Conservation (phyloP, 2,329 filamentous ascomycete species). For the Macrophomina pseudophaseolina region DNA sequence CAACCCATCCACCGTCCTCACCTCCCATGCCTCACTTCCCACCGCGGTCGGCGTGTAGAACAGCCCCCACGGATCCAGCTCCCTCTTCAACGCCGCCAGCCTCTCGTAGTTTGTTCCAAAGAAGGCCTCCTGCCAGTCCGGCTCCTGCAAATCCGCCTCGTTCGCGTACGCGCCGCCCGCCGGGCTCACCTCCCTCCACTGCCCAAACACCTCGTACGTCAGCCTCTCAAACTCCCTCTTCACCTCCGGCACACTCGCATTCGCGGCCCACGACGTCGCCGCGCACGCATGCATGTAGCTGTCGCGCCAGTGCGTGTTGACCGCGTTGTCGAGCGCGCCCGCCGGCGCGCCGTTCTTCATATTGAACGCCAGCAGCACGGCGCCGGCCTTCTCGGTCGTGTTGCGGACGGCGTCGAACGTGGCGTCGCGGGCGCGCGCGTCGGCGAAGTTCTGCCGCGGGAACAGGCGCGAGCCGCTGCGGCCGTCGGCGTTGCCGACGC, state of each 20-base stretch:
- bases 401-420: constrained; percentile 41
- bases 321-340: constrained; percentile 28
- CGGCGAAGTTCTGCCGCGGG: constrained; percentile 46
- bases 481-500: constrained; percentile 41
- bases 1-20: constrained; percentile 30
- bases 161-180: constrained; percentile 36
- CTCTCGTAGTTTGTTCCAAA: constrained; percentile 33
- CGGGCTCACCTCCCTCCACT: background rate
- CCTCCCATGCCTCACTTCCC: constrained; percentile 35
- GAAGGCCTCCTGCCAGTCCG: constrained; percentile 36
- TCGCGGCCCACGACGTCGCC: constrained; percentile 32
- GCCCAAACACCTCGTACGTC: background rate
- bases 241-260: constrained; percentile 29
- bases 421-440: constrained; percentile 38
- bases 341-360: background rate
- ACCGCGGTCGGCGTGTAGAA: constrained; percentile 34
- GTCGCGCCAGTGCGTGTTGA: constrained; percentile 34
- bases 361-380: constrained; percentile 22
- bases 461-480: constrained; percentile 55
- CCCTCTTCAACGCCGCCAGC: constrained; percentile 33
- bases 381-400: background rate
- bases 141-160: constrained; percentile 36
- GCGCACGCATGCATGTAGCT: constrained; percentile 32
- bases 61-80: constrained; percentile 32
- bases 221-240: constrained; percentile 23